Base-by-base conservation (phyloP, 169 alveolate species). In the Plasmodium reichenowi region DNA sequence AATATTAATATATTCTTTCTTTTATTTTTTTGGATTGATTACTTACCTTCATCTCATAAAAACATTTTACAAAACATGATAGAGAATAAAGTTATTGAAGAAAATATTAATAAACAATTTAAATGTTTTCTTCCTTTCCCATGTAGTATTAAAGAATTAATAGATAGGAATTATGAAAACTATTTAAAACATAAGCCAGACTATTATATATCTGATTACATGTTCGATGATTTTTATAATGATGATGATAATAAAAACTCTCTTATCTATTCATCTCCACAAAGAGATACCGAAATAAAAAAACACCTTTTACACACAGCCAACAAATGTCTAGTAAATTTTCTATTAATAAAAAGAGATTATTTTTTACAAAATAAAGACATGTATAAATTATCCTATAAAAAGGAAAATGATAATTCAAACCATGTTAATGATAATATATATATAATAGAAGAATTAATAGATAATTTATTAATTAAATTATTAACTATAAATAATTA, bases 21-120 rank as follows among this genome's bases (percentile, higher is more conserved):
- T 20, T 58, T 83, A 9, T 62, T 68, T 26, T 83, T 83, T 50
- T 83, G 91, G 91, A 22, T 83, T 17, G 50, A 43, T 70, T 15
- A 5, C 1, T 45, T 20, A 15, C 17, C 47, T 8, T 45, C 6
- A 20, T 5, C 9, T 45, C 32, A n/a, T 0, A 32, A 70, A 3
- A 9, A 10, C 2, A 63, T 26, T 22, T 2, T 13, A 20, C 43
- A 22, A 26, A 20, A 58, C 13, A 3, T 48, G n/a, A 2, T 32
- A 8, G 45, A 12, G 3, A 12, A 9, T 9, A 1, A 50, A 7
- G 43, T 13, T 4, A 17, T 8, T 1, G 62, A 47, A 47, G 59
- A 70, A 17, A 5, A 70, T 17, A 17, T 15, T n/a, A n/a, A 70
- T 9, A 45, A 45, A 15, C 76, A 70, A 3, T 63, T 63, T 29